Evolutionary conservation across 2,329 filamentous ascomycete species (phyloP), one percentile per base, ranked within the genome.

Genomic region (Colletotrichum sp.): DNA sequence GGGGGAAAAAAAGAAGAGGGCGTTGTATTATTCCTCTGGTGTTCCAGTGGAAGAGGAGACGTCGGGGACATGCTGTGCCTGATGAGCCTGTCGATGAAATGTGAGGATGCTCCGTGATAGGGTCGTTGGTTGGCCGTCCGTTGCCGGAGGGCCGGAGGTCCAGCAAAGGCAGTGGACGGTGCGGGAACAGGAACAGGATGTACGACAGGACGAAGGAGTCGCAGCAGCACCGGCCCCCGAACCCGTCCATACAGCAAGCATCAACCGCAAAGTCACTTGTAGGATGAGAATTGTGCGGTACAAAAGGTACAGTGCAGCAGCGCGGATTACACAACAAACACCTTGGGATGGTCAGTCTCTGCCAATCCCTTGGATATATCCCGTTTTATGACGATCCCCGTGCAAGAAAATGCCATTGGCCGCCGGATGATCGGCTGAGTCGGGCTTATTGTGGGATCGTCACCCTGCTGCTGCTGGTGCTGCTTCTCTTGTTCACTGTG

Each of bases 401-500:
- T 60, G 18, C 36, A 36, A 60, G 10, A 24, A 32, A 55, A 66
- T 63, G 62, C 26, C 63, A 60, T 64, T 72, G 73, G 73, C 32
- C 44, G 59, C 28, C n/a, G 16, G n/a, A 21, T 30, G 60, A 75
- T 66, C 71, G 75, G 71, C 59, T 71, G 65, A 63, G 74, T 67
- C 70, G 71, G 74, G 65, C 71, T 71, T 75, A 75, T 71, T 76
- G 55, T 75, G 71, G 71, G 75, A 75, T 75, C 71, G 52, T 69
- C 75, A 34, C 28, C 44, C 32, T 75, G 63, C 21, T 73, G 36
- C 39, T 52, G 34, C 34, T 36, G 26, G 2, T 28, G 28, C 28
- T 28, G 28, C 28, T 28, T 28, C 28, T 28, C 28, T 28, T 28
- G 28, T 0, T 28, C 28, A 28, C 28, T 28, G 28, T 28, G 34